Conservation (phyloP, 371 early-diverging fungal species). For the Rhizopus sp. region DNA sequence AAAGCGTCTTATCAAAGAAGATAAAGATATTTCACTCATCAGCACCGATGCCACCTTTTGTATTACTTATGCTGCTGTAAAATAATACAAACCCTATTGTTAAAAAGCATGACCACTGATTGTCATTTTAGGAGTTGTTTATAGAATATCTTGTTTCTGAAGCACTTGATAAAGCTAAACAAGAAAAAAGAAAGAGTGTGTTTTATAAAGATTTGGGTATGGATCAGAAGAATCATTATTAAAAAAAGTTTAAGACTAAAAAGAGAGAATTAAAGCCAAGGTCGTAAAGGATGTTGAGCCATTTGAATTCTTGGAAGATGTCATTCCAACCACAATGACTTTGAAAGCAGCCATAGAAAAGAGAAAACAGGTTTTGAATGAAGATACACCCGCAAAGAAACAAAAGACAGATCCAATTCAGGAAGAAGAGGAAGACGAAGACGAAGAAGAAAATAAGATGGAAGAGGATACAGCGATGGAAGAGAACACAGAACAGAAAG, state of each 20-base stretch:
- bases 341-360: constrained; percentile 58
- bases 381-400: constrained; percentile 26
- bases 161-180: constrained; percentile 62
- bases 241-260: not conserved
- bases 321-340: constrained; percentile 61
- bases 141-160: constrained; percentile 72
- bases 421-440: constrained; percentile 4
- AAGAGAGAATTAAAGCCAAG: constrained; percentile 25
- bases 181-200: constrained; percentile 75
- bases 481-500: constrained; percentile 2
- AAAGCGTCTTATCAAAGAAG: constrained; percentile 82
- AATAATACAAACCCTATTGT: constrained; percentile 1
- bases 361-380: constrained; percentile 47
- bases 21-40: constrained; percentile 71
- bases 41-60: constrained; percentile 78
- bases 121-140: constrained; percentile 66
- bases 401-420: constrained; percentile 18
- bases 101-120: not conserved
- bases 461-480: constrained; percentile 6
- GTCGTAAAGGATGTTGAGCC: constrained; percentile 45
- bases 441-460: constrained; percentile 1
- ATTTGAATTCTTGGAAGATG: constrained; percentile 54
- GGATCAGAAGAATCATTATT: not conserved
- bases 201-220: constrained; percentile 78
- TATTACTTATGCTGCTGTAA: constrained; percentile 76